Conservation (phyloP, 192 early-diverging fungal species). For the Backusella westeae region DNA sequence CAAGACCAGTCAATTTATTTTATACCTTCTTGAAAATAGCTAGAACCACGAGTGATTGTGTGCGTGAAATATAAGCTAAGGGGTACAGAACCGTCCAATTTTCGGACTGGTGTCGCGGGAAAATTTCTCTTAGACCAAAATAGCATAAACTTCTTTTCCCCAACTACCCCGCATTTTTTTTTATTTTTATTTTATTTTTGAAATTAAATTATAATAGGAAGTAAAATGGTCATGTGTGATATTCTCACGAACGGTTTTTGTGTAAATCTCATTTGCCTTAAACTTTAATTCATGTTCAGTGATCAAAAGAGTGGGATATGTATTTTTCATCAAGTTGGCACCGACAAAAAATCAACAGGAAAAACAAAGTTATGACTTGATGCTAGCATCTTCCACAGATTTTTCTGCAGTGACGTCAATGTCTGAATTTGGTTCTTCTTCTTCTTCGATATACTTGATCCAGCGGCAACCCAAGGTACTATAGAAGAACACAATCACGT, state of each 20-base stretch:
- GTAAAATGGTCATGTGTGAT: neutral
- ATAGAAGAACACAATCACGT: constrained; percentile 21
- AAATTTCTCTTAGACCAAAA: neutral
- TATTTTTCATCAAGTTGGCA: neutral
- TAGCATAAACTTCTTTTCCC: neutral
- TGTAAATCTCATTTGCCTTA: neutral
- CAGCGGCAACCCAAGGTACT: constrained; percentile 14
- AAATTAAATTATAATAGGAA: neutral
- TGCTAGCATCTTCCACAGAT: neutral
- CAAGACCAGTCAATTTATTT: neutral
- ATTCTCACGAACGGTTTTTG: neutral
- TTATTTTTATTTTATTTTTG: neutral
- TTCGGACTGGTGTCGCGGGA: constrained; percentile 1
- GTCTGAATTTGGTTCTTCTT: neutral
- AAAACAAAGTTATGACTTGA: neutral
- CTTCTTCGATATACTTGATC: constrained; percentile 16
- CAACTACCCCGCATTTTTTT: neutral
- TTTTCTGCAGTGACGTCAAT: neutral
- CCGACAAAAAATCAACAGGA: neutral
- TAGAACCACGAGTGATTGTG: neutral
- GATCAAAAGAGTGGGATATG: neutral
- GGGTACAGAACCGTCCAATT: neutral
- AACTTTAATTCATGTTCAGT: neutral
- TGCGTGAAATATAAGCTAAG: neutral
- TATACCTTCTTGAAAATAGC: neutral